A percentile compares a stretch with the other conserved stretches of the same genome.
phyloP scores from a whole-genome alignment of 1,139 yeast genomes.

The Suhomyces bolitotheri region DNA sequence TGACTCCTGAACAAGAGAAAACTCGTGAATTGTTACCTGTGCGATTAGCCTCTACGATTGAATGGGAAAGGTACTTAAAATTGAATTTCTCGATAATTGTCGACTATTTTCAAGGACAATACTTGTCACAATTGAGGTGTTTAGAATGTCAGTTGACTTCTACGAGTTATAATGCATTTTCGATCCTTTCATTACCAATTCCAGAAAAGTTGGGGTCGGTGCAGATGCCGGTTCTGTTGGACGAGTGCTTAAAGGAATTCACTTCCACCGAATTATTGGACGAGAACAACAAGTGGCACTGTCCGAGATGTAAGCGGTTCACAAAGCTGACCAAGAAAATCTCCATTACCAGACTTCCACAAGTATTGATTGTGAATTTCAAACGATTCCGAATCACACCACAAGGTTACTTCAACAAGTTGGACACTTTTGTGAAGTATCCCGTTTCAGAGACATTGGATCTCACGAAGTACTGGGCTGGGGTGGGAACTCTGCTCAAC shows the following conservation, averaged over 20 bases:
- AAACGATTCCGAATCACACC: constrained; percentile 67
- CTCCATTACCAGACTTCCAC: constrained; percentile 71
- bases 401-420: constrained; percentile 51
- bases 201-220: constrained; percentile 40
- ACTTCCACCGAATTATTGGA: constrained; percentile 68
- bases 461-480: constrained; percentile 81
- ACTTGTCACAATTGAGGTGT: constrained; percentile 77
- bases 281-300: constrained; percentile 85
- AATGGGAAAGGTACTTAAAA: constrained; percentile 90
- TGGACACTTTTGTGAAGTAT: constrained; percentile 62
- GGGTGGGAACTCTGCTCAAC: constrained; percentile 36
- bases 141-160: constrained; percentile 75
- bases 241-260: constrained; percentile 71
- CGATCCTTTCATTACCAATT: constrained; percentile 73
- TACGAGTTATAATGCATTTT: constrained; percentile 83
- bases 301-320: constrained; percentile 74
- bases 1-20: constrained; percentile 75
- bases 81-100: constrained; percentile 84
- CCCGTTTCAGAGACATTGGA: constrained; percentile 60
- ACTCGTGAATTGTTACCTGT: constrained; percentile 74
- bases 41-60: constrained; percentile 84
- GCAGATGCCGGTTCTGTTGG: constrained; percentile 39
- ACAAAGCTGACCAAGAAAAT: constrained; percentile 70
- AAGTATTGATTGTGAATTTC: constrained; percentile 69
- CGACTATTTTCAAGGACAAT: constrained; percentile 89